These are phyloP conservation scores for Aquilaria yunnanensis DNA, from an alignment of 345 rosid species.

Conservation along the genomic window DNA sequence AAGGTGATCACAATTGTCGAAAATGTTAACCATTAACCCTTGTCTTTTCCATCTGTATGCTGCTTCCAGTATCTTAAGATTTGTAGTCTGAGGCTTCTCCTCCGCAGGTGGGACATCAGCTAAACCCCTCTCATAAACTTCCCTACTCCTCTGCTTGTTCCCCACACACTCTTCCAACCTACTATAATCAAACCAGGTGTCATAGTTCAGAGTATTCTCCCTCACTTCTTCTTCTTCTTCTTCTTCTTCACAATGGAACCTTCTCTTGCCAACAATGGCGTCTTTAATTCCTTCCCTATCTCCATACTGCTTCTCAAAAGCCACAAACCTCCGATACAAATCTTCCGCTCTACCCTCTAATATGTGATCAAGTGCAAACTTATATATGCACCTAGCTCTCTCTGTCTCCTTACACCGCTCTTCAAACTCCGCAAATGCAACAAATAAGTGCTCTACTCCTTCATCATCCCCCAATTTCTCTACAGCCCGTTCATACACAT, in stretches of 20 bases:
- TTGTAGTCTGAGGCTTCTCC: slow-evolving; percentile 66
- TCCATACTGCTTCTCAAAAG: slow-evolving; percentile 77
- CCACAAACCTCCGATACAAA: slow-evolving; percentile 62
- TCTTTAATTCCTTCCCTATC: slow-evolving; percentile 80
- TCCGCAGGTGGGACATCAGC: slow-evolving; percentile 77
- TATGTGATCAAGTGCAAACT: slow-evolving; percentile 76
- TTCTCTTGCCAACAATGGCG: slow-evolving; percentile 77
- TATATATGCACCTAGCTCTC: slow-evolving; percentile 71
- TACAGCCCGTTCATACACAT: slow-evolving; percentile 61
- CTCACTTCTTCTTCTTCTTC: too few relatives aligned
- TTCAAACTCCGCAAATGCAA: slow-evolving; percentile 35
- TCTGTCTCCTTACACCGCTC: slow-evolving; percentile 72
- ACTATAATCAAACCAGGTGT: slow-evolving; percentile 74
- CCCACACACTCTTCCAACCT: slow-evolving; percentile 71
- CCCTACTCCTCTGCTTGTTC: slow-evolving; percentile 52
- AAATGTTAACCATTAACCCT: not conserved
- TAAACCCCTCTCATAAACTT: slow-evolving; percentile 72
- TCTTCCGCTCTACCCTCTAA: slow-evolving; percentile 85
- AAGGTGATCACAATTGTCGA: too few relatives aligned
- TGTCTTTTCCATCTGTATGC: slow-evolving; percentile 75
- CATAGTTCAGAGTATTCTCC: slow-evolving; percentile 69
- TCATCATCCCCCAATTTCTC: slow-evolving; percentile 76
- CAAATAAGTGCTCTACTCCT: slow-evolving; percentile 51
- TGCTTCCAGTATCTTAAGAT: slow-evolving; percentile 67
- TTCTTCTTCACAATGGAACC: slow-evolving; percentile 84